Evolutionary conservation across 2,329 filamentous ascomycete genomes (phyloP).

Genomic region (Alternaria tenuissima): DNA sequence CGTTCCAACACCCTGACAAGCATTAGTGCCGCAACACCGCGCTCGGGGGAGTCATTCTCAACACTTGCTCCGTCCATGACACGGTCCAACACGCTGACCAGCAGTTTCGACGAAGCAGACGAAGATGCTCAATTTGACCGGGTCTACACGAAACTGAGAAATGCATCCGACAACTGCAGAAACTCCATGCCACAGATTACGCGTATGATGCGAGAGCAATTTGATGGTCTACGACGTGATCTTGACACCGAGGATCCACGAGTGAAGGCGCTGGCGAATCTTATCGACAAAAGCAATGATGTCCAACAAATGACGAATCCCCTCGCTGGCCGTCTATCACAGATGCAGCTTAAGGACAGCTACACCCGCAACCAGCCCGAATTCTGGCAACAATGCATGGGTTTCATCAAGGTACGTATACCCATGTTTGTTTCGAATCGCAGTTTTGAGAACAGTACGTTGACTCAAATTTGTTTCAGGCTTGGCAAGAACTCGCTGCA

Average conservation of each 20-base stretch:
- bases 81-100: slow-evolving; percentile 60
- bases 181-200: slow-evolving; percentile 69
- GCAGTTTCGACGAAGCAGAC: slow-evolving; percentile 70
- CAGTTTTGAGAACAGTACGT: slow-evolving; percentile 18
- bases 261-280: slow-evolving; percentile 57
- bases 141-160: slow-evolving; percentile 79
- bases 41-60: slow-evolving; percentile 82
- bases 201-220: slow-evolving; percentile 38
- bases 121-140: slow-evolving; percentile 84
- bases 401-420: slow-evolving; percentile 66
- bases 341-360: slow-evolving; percentile 86
- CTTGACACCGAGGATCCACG: slow-evolving; percentile 46
- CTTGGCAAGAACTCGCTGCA: slow-evolving; percentile 72
- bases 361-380: slow-evolving; percentile 71
- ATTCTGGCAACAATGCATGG: slow-evolving; percentile 76
- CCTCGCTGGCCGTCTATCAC: slow-evolving; percentile 75
- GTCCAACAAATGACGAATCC: slow-evolving; percentile 77
- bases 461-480: slow-evolving; percentile 54
- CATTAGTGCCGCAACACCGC: slow-evolving; percentile 68
- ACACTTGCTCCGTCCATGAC: slow-evolving; percentile 60
- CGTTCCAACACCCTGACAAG: slow-evolving; percentile 63
- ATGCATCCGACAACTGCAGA: slow-evolving; percentile 76
- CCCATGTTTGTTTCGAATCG: slow-evolving; percentile 10
- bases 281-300: slow-evolving; percentile 75
- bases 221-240: slow-evolving; percentile 40